Evolutionary conservation across 1,284 basidiomycete species (phyloP).

Genomic region (Puccinia horiana): DNA sequence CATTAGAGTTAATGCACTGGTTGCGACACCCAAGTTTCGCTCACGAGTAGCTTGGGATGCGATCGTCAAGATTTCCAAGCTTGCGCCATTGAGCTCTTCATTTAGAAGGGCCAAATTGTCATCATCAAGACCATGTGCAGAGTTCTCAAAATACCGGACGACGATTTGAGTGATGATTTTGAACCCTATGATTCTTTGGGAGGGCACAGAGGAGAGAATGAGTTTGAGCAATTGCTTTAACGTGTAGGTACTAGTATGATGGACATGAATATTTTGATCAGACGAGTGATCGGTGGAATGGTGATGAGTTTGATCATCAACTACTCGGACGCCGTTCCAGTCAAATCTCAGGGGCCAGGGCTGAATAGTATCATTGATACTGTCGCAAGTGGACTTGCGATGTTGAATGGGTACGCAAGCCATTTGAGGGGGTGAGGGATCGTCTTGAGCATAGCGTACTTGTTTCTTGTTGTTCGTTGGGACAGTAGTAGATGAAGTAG

Average conservation of each 20-base stretch:
- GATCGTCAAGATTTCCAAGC: slow-evolving; percentile 32
- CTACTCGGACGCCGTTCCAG: slow-evolving; percentile 28
- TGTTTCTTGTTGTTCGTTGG: slow-evolving; percentile 19
- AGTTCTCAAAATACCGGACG: slow-evolving; percentile 26
- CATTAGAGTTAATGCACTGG: slow-evolving; percentile 30
- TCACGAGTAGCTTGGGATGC: slow-evolving; percentile 38
- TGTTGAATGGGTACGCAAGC: background rate
- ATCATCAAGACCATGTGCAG: background rate
- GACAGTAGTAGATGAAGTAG: background rate
- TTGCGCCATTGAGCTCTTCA: slow-evolving; percentile 21
- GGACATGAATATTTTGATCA: slow-evolving; percentile 24
- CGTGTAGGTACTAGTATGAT: slow-evolving; percentile 32
- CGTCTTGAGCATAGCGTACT: background rate
- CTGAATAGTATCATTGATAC: background rate
- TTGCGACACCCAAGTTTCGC: slow-evolving; percentile 38
- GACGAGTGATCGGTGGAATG: background rate
- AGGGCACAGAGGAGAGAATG: slow-evolving; percentile 42
- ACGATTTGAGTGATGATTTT: slow-evolving; percentile 45
- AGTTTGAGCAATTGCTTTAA: slow-evolving; percentile 34
- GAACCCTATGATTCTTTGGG: slow-evolving; percentile 43
- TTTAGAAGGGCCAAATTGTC: background rate
- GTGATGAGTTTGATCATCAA: background rate
- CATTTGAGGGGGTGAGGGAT: background rate
- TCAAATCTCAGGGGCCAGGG: slow-evolving; percentile 12
- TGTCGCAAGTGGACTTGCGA: background rate